Evolutionary conservation across 805 yeast species (phyloP), one percentile per base, ranked within the genome.

Genomic region (Teunomyces atbi): DNA sequence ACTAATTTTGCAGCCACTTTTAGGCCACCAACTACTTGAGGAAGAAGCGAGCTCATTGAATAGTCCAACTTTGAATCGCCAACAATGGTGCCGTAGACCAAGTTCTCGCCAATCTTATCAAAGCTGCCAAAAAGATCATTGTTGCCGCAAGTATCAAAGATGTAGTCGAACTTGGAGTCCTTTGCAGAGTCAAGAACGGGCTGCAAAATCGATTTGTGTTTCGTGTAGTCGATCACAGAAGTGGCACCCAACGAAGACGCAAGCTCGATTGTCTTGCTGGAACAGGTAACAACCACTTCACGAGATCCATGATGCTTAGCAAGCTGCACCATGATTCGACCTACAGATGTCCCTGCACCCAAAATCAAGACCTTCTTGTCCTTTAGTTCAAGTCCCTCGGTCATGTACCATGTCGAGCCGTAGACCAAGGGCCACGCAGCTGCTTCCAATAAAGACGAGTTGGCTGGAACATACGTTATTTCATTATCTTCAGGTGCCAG

Each of bases 291-390:
- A 3, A 79, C 83, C 18, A 88, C 78, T 10, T 73, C 73, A 18
- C 65, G 64, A 7, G 80, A 78, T 2, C 71, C 64, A 38, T 57
- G 51, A 32, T 73, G 62, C 59, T 78, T 82, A 10, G 84, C 79
- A 30, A 86, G 60, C 61, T 83, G 88, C 27, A 81, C 67, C 4
- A 76, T 70, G 49, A 70, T 73, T 26, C 73, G 59, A 18, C 91
- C 90, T 10, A 84, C 90, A 11, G 83, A 66, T 1, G 95, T 82
- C 5, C 86, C 83, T 20, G 86, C 92, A 30, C 96, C 96, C 41
- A 86, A 67, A 16, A 88, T 74, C 41, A 86, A 69, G 3, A 85
- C 77, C 48, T 73, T 76, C 7, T 69, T 68, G 11, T 70, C 68
- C 30, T 66, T 69, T 16, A 77, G 64, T 26, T 65, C 69, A 3